Evolutionary conservation across 2,329 filamentous ascomycete species (phyloP), one percentile per base, ranked within the genome.

Genomic region (Fusarium veterinarium): DNA sequence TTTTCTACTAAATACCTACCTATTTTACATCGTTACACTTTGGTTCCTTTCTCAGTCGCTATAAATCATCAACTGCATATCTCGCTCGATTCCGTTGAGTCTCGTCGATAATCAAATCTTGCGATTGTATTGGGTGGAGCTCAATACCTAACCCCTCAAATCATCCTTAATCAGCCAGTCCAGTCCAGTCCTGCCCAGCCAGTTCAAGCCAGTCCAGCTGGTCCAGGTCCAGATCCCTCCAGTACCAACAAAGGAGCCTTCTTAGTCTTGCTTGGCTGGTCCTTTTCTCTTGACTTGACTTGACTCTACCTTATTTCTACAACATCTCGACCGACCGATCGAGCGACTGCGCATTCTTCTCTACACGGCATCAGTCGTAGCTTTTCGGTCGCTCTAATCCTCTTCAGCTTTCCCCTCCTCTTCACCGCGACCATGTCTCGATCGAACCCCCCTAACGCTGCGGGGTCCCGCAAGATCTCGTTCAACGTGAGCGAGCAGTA

Each of bases 401-500:
- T 48, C 37, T 23, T 52, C 45, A 40, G 19, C 60, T 58, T 60
- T 51, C 56, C 45, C 45, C 49, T 64, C 38, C 48, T 56, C 58
- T 49, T 56, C 53, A 49, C 52, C 56, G 35, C 59, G 49, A 68
- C 42, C 71, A 77, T 90, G 88, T 90, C 88, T 80, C 88, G 88
- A 79, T 79, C 88, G 66, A 84, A 86, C 78, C 82, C 87, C 74
- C 88, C 86, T 78, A 90, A 87, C 82, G 84, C 87, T 65, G 84
- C 87, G 79, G 89, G 89, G 78, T 92, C 91, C 78, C 90, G 96
- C 82, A 99, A 98, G 90, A 99, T 99, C 83, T 98, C 95, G 63
- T 99, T 99, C 91, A 99, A 99, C 81, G 96, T 99, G 72, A 98
- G 95, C 80, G 96, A 99, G 84, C 96, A 99, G 84, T 99, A 99